Conservation (phyloP, 352 stramenopile species). For the Albugo candida region DNA sequence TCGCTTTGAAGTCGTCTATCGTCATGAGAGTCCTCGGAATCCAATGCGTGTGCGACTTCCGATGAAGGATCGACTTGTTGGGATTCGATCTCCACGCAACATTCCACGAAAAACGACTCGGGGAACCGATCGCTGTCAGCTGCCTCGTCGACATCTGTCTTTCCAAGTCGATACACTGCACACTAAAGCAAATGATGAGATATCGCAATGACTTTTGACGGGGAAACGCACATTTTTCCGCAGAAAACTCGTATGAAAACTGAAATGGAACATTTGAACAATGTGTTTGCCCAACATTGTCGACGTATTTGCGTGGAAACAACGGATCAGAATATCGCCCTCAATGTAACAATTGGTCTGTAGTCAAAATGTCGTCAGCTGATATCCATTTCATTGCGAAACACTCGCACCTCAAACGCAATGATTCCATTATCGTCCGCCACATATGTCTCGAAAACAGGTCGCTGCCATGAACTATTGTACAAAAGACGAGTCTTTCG, state of each 20-base stretch:
- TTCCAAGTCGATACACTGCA: conserved; percentile 25
- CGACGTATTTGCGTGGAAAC: conserved; percentile 51
- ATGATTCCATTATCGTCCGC: conserved; percentile 27
- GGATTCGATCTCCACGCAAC: conserved; percentile 9
- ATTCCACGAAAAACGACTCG: conserved; percentile 30
- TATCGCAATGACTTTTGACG: conserved; percentile 10
- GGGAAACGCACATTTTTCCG: conserved; percentile 7
- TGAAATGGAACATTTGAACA: conserved; percentile 74
- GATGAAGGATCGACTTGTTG: too few relatives aligned
- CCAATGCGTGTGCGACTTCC: too few relatives aligned
- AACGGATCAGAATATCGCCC: conserved; percentile 42
- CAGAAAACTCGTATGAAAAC: conserved; percentile 69
- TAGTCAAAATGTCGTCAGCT: neutral
- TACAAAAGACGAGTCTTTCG: conserved; percentile 33
- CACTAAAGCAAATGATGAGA: conserved; percentile 14
- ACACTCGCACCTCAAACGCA: conserved; percentile 25
- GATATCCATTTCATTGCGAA: neutral
- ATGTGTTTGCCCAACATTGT: conserved; percentile 63
- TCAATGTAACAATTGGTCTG: conserved; percentile 54
- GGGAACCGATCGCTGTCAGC: conserved; percentile 29
- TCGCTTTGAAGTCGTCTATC: neutral
- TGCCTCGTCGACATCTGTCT: conserved; percentile 39
- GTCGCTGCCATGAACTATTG: conserved; percentile 48
- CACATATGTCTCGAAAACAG: conserved; percentile 38
- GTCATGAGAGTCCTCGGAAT: neutral